Percentiles rank a stretch among this genome's conserved stretches.
Conservation (phyloP, 176 grass and related monocot species). For the Puya raimondii region DNA sequence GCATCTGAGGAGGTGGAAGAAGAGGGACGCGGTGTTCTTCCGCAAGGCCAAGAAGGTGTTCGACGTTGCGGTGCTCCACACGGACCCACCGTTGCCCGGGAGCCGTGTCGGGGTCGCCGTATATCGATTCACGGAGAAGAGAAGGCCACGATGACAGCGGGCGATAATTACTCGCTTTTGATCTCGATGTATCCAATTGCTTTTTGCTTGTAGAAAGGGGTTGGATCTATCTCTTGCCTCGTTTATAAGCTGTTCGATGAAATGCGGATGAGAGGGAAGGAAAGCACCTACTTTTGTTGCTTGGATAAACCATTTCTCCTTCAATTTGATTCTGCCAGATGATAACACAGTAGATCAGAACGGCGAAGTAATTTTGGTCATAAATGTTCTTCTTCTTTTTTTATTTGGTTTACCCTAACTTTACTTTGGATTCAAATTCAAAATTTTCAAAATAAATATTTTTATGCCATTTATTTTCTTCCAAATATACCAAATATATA, state of each 20-base stretch:
- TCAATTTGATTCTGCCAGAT: not conserved
- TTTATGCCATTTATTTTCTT: no score
- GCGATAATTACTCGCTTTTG: no score
- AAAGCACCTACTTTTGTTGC: not conserved
- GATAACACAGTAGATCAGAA: no score
- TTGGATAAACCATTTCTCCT: not conserved
- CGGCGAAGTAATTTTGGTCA: no score
- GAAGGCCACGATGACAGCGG: not conserved
- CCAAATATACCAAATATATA: no score
- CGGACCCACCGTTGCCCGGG: constrained; percentile 52
- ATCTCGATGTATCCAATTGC: no score
- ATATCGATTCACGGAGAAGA: constrained; percentile 59
- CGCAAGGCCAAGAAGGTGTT: constrained; percentile 69
- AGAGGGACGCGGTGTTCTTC: constrained; percentile 75
- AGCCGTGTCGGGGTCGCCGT: constrained; percentile 52
- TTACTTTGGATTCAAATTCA: no score
- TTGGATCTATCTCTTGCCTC: no score
- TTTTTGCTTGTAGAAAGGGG: no score
- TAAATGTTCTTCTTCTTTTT: no score
- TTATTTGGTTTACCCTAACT: no score
- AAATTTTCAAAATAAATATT: no score
- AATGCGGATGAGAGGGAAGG: not conserved
- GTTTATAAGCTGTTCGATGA: not conserved
- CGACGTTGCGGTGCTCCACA: constrained; percentile 52
- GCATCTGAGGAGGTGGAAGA: constrained; percentile 93